Base-by-base conservation (phyloP, 495 filamentous ascomycete species). In the Ramalina peruviana region DNA sequence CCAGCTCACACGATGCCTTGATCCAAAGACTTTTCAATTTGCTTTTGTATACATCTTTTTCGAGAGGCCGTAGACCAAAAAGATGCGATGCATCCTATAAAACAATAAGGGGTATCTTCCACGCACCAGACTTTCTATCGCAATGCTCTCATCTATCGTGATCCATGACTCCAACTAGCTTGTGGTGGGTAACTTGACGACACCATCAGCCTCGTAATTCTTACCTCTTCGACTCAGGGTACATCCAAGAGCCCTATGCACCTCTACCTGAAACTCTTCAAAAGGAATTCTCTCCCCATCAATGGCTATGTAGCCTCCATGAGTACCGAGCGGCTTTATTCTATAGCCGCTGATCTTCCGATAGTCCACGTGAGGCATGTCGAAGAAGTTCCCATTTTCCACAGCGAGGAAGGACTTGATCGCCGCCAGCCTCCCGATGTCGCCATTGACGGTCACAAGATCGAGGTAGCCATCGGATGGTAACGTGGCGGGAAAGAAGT, bases 201-300 rank as follows among this genome's bases (percentile, higher is more conserved):
- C 75, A 0, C 73, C 86, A 4, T 76, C 70, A 1, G 84, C 81
- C 63, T 95, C 86, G 61, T 88, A 95, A 30, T 74, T 59, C 57
- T 72, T 78, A 6, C 74, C 76, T 11, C 70, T 76, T 59, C 83
- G 86, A 21, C 83, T 82, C 42, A 97, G 67, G 23, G 86, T 82
- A 1, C 84, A 87, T n/a, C 86, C 92, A 21, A 97, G 67, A 0
- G 88, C 86, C 42, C 74, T 72, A 66, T 94, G 86, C 13, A 95
- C 68, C 67, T 98, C 92, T 9, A 79, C 86, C 67, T 98, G 92
- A 63, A 94, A 90, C 0, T 85, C 81, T 50, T 81, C 81, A 57
- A 89, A 96, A 1, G 86, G 85, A 11, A 93, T 68, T 20, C 78
- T 70, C 64, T 98, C 92, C 23, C 92, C 92, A 56, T 98, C 92